Evolutionary conservation across 2,329 filamentous ascomycete species (phyloP), one percentile per base, ranked within the genome.

Genomic region (Atkinsonella texensis): DNA sequence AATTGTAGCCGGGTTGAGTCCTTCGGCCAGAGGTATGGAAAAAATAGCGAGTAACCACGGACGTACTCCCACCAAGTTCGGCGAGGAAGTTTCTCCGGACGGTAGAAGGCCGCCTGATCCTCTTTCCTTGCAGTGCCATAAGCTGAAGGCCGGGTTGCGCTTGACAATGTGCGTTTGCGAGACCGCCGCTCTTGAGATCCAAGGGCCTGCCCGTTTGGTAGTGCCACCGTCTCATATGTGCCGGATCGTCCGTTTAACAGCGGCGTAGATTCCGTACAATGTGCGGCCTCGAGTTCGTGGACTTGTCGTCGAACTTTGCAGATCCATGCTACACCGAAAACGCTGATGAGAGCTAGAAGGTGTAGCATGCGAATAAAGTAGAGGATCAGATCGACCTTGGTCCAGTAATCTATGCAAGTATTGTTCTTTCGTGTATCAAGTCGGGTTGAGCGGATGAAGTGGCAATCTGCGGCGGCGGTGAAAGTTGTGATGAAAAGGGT

Each of bases 21-120:
- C 61, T 83, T 85, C 0, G 93, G 93, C 93, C 93, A 98, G 53
- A 97, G 80, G 64, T 97, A 98, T 0, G 90, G 91, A 65, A 97
- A 94, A 69, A 98, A 95, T 49, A 96, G 75, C 12, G 85, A 87
- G 67, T 97, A 98, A 45, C 91, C 89, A 56, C 85, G 83, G 54
- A 96, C 73, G 66, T 98, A 98, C 64, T 97, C 90, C 82, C 87
- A 95, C 93, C 93, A 98, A 49, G 84, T 93, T 58, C 87, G 89
- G 59, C 87, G 86, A 2, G 89, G 90, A 9, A 89, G 79, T 57
- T 88, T 91, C 39, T 85, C 85, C 2, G 90, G 90, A 59, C 91
- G 85, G 66, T 94, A 94, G 74, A 95, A 97, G 6, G 87, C 88
- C 10, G 85, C 82, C 23, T 81, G 80, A 49, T 81, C 78, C 53